These are phyloP conservation scores for Byssoonygena ceratinophila DNA, from an alignment of 2,329 filamentous ascomycete species.

Conservation along the genomic window DNA sequence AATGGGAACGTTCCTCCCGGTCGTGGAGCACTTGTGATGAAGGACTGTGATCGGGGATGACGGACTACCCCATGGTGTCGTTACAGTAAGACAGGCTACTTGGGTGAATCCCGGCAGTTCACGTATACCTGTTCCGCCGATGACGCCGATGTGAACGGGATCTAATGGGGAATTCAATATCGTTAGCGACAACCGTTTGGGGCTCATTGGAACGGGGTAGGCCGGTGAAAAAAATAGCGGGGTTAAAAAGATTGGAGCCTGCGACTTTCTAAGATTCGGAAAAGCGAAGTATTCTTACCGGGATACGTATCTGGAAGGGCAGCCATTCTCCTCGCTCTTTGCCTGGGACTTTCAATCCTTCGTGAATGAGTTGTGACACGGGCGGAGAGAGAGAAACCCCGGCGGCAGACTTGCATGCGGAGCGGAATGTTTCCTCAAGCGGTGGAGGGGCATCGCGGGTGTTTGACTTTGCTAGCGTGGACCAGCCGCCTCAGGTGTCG, in stretches of 20 bases:
- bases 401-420: constrained; percentile 5
- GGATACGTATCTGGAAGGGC: constrained; percentile 15
- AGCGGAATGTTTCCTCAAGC: not conserved
- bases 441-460: not conserved
- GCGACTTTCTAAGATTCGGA: not conserved
- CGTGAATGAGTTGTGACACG: not conserved
- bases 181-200: not conserved
- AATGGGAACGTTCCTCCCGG: constrained; percentile 50
- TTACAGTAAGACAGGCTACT: constrained; percentile 63
- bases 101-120: constrained; percentile 78
- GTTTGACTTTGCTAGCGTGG: not conserved
- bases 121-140: constrained; percentile 85
- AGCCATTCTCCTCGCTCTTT: constrained; percentile 13
- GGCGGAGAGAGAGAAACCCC: not conserved
- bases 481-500: no score
- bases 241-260: not conserved
- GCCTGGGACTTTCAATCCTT: constrained; percentile 5
- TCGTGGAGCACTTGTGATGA: constrained; percentile 66
- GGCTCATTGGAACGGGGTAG: not conserved
- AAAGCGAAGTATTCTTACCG: constrained; percentile 6
- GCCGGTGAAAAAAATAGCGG: not conserved
- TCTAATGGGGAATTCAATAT: constrained; percentile 20
- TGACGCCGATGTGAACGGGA: constrained; percentile 72
- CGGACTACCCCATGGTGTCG: constrained; percentile 81
- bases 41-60: constrained; percentile 73